A percentile compares a stretch with the other conserved stretches of the same genome.
phyloP scores from a whole-genome alignment of 768 basidiomycete genomes.

The Suillus variegatus region DNA sequence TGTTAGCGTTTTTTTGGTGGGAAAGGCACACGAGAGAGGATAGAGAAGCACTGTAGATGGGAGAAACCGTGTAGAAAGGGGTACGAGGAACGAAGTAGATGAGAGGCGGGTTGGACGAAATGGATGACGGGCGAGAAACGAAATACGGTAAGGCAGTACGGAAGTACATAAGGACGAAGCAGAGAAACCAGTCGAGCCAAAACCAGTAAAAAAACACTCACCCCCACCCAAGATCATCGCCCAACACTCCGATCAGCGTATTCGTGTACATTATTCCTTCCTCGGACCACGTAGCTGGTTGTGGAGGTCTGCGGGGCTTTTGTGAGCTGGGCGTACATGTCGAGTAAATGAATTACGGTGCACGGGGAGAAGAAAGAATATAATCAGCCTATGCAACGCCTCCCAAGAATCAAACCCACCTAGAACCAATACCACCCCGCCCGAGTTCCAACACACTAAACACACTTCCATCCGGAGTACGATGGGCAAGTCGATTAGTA shows the following conservation, averaged over 20 bases:
- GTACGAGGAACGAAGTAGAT: background rate
- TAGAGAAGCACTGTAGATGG: too few relatives aligned
- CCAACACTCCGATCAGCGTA: conserved; percentile 37
- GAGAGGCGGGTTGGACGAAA: background rate
- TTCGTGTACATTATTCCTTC: conserved; percentile 18
- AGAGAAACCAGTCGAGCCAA: background rate
- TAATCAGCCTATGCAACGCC: background rate
- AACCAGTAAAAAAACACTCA: conserved; percentile 30
- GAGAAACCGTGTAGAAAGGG: background rate
- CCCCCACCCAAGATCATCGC: conserved; percentile 54
- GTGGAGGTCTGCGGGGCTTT: background rate
- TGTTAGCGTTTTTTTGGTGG: background rate
- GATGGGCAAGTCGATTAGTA: background rate
- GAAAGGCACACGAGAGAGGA: background rate
- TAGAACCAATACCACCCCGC: background rate
- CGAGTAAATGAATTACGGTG: background rate
- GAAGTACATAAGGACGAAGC: too few relatives aligned
- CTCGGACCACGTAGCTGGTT: conserved; percentile 15
- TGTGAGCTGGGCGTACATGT: background rate
- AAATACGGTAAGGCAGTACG: background rate
- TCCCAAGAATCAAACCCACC: background rate
- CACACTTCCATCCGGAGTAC: background rate
- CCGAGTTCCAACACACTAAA: background rate
- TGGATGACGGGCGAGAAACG: background rate
- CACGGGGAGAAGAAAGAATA: background rate